A percentile compares a stretch with the other conserved stretches of the same genome.
Evolutionary conservation across 805 yeast genomes (phyloP).

Genomic region (Middelhovenomyces tepae): DNA sequence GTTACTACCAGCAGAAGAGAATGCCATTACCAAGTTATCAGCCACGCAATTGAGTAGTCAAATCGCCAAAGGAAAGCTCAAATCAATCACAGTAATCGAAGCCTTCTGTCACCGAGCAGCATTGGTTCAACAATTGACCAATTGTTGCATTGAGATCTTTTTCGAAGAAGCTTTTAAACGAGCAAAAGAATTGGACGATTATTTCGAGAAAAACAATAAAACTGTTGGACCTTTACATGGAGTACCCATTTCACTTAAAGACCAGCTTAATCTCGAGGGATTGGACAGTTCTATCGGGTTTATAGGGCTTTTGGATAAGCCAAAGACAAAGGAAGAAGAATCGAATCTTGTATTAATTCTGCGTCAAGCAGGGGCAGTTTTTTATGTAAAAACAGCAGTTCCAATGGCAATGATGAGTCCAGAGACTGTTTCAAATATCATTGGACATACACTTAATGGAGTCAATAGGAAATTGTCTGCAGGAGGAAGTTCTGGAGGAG

Average conservation of each 20-base stretch:
- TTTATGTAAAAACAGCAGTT: constrained; percentile 47
- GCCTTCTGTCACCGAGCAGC: too few species aligned
- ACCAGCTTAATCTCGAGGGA: constrained; percentile 3
- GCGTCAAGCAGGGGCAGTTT: constrained; percentile 42
- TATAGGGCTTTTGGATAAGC: constrained; percentile 30
- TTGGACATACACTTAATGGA: constrained; percentile 41
- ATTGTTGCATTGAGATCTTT: constrained; percentile 35
- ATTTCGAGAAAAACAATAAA: constrained; percentile 37
- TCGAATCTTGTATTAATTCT: constrained; percentile 35
- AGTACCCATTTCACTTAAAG: constrained; percentile 43
- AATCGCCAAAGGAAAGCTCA: too few species aligned
- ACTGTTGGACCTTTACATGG: constrained; percentile 58
- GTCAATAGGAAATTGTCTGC: constrained; percentile 35
- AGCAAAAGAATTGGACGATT: constrained; percentile 48
- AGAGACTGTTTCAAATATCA: constrained; percentile 37
- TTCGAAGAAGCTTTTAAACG: constrained; percentile 24
- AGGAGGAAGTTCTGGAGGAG: constrained; percentile 51
- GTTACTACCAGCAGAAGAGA: too few species aligned
- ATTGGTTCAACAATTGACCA: constrained; percentile 50
- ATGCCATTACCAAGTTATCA: too few species aligned
- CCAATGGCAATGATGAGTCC: constrained; percentile 50
- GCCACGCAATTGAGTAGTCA: too few species aligned
- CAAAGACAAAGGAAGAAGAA: constrained; percentile 27
- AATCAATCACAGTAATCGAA: too few species aligned
- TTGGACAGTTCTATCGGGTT: not conserved